phyloP scores from a whole-genome alignment of 2,329 filamentous ascomycete genomes.

The Chaetomiaceae sp. region DNA sequence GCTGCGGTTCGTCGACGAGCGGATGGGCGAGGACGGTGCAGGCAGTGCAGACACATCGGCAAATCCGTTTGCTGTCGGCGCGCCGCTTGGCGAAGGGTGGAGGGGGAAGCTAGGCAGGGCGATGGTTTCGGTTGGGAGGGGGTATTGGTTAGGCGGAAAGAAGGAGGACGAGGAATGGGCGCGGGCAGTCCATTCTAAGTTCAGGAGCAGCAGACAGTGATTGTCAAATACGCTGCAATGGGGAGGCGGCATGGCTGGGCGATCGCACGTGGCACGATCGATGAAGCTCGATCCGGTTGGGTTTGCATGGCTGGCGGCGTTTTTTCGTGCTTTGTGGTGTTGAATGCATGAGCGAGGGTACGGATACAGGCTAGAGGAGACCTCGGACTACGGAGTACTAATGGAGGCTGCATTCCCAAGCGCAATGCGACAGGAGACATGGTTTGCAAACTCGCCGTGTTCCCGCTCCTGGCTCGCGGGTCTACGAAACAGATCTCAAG shows the following conservation, averaged over 20 bases:
- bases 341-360: background rate
- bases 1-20: conserved; percentile 58
- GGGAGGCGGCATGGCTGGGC: background rate
- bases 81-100: conserved; percentile 75
- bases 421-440: no score
- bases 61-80: conserved; percentile 64
- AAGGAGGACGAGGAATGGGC: conserved; percentile 65
- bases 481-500: no score
- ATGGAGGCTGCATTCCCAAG: background rate
- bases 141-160: conserved; percentile 74
- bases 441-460: no score
- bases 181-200: conserved; percentile 46
- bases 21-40: conserved; percentile 39
- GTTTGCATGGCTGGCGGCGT: conserved; percentile 15
- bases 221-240: conserved; percentile 6
- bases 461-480: no score
- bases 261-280: background rate
- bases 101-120: conserved; percentile 71
- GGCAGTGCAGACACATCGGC: conserved; percentile 30
- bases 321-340: background rate
- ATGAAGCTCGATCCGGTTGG: background rate
- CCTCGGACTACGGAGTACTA: background rate
- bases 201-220: conserved; percentile 23
- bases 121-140: conserved; percentile 69
- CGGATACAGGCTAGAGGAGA: background rate